Conservation (phyloP, 1,284 basidiomycete genomes). For the Puccinia horiana region DNA sequence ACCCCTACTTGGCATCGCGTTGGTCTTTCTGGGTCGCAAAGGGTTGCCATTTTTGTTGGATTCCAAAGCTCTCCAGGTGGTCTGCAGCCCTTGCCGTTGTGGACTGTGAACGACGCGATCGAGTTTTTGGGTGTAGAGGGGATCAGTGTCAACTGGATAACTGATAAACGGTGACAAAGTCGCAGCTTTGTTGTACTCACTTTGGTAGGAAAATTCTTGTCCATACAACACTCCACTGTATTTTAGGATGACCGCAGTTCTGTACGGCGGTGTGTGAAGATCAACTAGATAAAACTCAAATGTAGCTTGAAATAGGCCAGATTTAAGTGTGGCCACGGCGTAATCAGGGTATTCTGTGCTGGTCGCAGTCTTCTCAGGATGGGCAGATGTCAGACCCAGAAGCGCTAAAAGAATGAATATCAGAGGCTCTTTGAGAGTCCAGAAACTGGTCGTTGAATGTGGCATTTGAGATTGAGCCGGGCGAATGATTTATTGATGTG, state of each 20-base stretch:
- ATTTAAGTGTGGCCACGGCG: background rate
- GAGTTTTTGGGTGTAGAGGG: background rate
- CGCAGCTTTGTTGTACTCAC: background rate
- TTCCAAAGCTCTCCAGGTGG: background rate
- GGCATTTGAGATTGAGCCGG: no score
- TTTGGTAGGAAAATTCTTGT: background rate
- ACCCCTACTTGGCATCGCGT: background rate
- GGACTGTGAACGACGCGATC: background rate
- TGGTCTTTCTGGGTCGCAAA: background rate
- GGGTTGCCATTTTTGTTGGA: background rate
- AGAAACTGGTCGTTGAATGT: no score
- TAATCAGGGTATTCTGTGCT: background rate
- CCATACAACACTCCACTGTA: background rate
- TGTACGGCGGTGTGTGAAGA: no score
- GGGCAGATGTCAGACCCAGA: no score
- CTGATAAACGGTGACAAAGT: background rate
- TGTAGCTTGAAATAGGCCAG: background rate
- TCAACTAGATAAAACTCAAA: background rate
- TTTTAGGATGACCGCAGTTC: background rate
- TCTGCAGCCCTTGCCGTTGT: background rate
- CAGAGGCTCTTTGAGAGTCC: no score
- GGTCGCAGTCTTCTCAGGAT: no score
- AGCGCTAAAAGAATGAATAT: no score
- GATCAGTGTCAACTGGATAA: background rate
- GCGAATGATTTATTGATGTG: no score